Conservation (phyloP, 495 filamentous ascomycete genomes). For the Niebla homalea region DNA sequence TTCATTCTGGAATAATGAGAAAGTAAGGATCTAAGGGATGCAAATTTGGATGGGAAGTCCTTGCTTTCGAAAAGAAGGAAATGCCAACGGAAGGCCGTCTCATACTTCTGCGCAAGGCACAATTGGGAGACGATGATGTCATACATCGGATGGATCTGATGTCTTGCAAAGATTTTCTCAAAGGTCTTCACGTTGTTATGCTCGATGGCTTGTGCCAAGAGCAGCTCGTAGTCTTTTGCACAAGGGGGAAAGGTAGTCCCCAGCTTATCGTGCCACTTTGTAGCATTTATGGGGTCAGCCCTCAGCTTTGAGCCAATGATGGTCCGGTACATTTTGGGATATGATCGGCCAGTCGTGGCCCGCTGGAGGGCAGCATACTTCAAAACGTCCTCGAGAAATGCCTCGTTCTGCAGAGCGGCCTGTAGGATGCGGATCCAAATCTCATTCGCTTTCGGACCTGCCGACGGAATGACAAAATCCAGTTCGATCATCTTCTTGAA, state of each 20-base stretch:
- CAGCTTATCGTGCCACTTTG: conserved; percentile 36
- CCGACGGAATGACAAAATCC: conserved; percentile 34
- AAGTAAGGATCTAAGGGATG: conserved; percentile 30
- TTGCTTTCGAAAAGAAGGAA: conserved; percentile 28
- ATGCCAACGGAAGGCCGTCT: conserved; percentile 49
- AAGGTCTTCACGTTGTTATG: conserved; percentile 13
- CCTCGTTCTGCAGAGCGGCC: conserved; percentile 31
- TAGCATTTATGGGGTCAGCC: conserved; percentile 22
- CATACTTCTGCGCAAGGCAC: conserved; percentile 31
- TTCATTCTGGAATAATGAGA: conserved; percentile 27
- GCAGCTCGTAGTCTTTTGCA: conserved; percentile 24
- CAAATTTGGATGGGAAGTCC: conserved; percentile 35
- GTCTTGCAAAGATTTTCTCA: conserved; percentile 35
- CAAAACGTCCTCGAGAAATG: conserved; percentile 36
- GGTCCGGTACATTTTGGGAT: conserved; percentile 34
- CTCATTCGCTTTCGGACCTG: conserved; percentile 33
- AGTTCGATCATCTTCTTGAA: conserved; percentile 46
- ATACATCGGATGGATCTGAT: conserved; percentile 45
- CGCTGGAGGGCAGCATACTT: conserved; percentile 43
- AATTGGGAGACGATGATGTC: conserved; percentile 45
- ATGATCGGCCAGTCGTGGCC: conserved; percentile 27
- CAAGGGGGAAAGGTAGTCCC: conserved; percentile 18
- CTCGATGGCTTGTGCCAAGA: conserved; percentile 22
- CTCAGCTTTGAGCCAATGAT: conserved; percentile 36
- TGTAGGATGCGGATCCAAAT: conserved; percentile 46